Conservation (phyloP, 306 rosid genomes). For the Medicago truncatula region DNA sequence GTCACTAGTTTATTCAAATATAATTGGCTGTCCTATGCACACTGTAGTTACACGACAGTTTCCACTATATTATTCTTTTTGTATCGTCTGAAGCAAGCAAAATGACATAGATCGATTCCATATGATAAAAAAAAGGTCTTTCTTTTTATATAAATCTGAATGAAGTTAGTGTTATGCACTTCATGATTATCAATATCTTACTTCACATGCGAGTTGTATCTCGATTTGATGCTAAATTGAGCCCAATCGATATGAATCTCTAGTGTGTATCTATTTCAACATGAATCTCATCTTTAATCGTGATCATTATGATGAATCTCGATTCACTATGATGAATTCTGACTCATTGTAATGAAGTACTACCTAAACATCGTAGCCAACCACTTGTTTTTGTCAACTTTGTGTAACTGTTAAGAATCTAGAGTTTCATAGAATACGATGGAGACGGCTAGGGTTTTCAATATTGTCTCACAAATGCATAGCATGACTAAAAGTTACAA, state of each 20-base stretch:
- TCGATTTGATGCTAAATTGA: neutral
- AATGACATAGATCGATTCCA: slow-evolving; percentile 2
- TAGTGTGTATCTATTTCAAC: neutral
- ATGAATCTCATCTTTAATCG: neutral
- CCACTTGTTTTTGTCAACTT: neutral
- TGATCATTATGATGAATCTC: neutral
- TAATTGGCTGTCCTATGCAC: neutral
- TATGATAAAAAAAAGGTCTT: neutral
- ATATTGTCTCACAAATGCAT: too few species aligned
- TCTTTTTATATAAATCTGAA: slow-evolving; percentile 23
- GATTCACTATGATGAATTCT: neutral
- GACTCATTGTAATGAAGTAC: neutral
- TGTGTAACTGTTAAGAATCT: neutral
- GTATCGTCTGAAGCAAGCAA: neutral
- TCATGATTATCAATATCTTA: neutral
- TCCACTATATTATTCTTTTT: too few species aligned
- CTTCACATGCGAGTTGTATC: neutral
- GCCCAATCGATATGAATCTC: neutral
- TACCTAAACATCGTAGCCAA: neutral
- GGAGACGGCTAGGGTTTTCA: too few species aligned
- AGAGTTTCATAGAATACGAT: too few species aligned
- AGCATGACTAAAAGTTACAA: too few species aligned
- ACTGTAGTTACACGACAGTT: neutral
- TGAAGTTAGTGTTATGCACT: slow-evolving; percentile 1
- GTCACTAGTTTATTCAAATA: neutral